Conservation (phyloP, 1,284 basidiomycete genomes). For the Heterobasidion parviporum region DNA sequence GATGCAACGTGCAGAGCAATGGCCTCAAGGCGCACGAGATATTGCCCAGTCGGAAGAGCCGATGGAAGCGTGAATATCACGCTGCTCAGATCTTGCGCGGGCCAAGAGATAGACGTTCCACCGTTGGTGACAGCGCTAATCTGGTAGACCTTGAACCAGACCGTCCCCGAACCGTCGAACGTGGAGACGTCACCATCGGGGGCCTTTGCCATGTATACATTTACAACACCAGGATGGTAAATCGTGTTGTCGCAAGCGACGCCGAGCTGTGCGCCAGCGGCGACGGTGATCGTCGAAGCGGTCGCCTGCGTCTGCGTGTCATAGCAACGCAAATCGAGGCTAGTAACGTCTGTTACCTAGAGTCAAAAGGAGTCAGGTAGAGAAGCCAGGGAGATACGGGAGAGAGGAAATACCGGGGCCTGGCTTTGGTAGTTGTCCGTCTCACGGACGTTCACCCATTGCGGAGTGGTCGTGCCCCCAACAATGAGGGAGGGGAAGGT, state of each 20-base stretch:
- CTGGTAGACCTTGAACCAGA: slow-evolving; percentile 28
- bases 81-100: slow-evolving; percentile 24
- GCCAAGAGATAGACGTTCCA: slow-evolving; percentile 30
- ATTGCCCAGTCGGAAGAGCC: slow-evolving; percentile 36
- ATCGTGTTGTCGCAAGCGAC: slow-evolving; percentile 18
- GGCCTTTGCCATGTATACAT: slow-evolving; percentile 22
- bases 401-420: slow-evolving; percentile 21
- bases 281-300: slow-evolving; percentile 19
- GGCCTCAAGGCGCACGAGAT: slow-evolving; percentile 38
- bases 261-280: slow-evolving; percentile 21
- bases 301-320: slow-evolving; percentile 23
- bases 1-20: slow-evolving; percentile 32
- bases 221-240: slow-evolving; percentile 19
- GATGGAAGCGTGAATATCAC: slow-evolving; percentile 36
- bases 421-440: slow-evolving; percentile 38
- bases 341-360: slow-evolving; percentile 25
- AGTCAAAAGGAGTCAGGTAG: neutral
- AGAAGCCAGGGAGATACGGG: neutral
- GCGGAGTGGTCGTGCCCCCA: slow-evolving; percentile 25
- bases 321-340: slow-evolving; percentile 33
- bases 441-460: slow-evolving; percentile 32
- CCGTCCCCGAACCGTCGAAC: slow-evolving; percentile 15
- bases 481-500: slow-evolving; percentile 33
- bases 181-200: slow-evolving; percentile 15
- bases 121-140: slow-evolving; percentile 31